A percentile compares a stretch with the other conserved stretches of the same genome.
Conservation (phyloP, 306 rosid genomes). For the Casuarina cunninghamiana region DNA sequence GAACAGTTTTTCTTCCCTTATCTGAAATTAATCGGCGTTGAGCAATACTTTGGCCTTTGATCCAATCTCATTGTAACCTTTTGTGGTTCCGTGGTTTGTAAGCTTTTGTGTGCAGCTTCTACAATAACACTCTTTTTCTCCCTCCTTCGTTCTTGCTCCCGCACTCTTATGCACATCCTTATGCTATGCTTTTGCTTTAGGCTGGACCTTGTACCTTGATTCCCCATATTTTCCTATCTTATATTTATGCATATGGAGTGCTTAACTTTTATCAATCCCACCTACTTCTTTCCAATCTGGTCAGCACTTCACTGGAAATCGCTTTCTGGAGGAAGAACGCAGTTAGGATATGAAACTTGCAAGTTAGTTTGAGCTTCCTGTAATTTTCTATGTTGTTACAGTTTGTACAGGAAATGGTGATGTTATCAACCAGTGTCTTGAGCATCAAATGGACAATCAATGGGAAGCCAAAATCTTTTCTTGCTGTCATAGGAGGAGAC, state of each 20-base stretch:
- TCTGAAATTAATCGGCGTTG: not conserved
- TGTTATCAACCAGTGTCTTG: constrained; percentile 80
- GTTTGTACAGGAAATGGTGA: constrained; percentile 89
- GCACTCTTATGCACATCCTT: not conserved
- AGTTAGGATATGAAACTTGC: too few species aligned
- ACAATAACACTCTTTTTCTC: too few species aligned
- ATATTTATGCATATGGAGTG: not conserved
- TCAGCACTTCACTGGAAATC: not conserved
- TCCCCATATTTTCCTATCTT: not conserved
- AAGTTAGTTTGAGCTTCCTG: not conserved
- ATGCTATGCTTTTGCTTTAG: not conserved
- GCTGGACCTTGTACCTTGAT: not conserved
- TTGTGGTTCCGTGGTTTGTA: too few species aligned
- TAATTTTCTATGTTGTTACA: constrained; percentile 27
- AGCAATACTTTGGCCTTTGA: too few species aligned
- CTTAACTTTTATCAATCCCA: not conserved
- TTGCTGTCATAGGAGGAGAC: constrained; percentile 56
- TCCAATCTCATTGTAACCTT: too few species aligned
- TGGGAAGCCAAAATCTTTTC: constrained; percentile 68
- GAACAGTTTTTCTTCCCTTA: not conserved
- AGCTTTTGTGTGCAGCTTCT: too few species aligned
- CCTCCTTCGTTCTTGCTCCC: not conserved
- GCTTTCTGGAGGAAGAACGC: not conserved
- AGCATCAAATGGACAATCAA: constrained; percentile 80
- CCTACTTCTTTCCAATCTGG: not conserved